A percentile compares a stretch with the other conserved stretches of the same genome.
Conservation (phyloP, 1,284 basidiomycete species). For the Lignosus rhinocerotis region DNA sequence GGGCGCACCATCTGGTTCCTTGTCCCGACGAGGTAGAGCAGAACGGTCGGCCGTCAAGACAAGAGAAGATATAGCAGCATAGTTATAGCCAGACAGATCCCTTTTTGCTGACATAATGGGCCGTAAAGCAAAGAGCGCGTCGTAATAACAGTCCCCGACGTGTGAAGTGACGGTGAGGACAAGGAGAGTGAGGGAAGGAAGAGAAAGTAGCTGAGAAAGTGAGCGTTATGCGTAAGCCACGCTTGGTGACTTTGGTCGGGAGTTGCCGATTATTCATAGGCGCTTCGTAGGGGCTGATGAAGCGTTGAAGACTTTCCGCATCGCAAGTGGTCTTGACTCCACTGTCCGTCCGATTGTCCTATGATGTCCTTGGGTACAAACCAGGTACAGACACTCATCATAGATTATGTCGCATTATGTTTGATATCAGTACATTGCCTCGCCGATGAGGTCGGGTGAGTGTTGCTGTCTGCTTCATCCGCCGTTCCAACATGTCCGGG, state of each 20-base stretch:
- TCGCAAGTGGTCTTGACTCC: too few relatives aligned
- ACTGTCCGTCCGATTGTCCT: too few relatives aligned
- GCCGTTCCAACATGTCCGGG: too few relatives aligned
- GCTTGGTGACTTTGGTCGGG: not conserved
- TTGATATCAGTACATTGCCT: too few relatives aligned
- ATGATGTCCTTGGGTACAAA: too few relatives aligned
- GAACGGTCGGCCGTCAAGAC: constrained; percentile 83
- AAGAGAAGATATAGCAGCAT: constrained; percentile 86
- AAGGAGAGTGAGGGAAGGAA: not conserved
- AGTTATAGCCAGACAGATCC: constrained; percentile 86
- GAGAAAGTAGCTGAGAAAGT: not conserved
- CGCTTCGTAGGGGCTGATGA: not conserved
- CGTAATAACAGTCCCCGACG: constrained; percentile 13
- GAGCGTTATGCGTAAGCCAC: not conserved
- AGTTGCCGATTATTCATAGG: not conserved
- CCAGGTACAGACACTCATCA: too few relatives aligned
- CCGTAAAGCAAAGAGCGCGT: not conserved
- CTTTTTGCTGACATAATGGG: constrained; percentile 51
- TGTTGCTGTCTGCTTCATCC: too few relatives aligned
- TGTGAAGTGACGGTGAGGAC: constrained; percentile 14
- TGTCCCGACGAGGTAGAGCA: constrained; percentile 76
- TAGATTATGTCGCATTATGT: too few relatives aligned
- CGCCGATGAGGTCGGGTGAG: too few relatives aligned
- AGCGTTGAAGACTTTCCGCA: not conserved
- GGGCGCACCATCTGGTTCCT: constrained; percentile 95